These are phyloP conservation scores for Pseudozyma tsukubaensis DNA, from an alignment of 1,284 basidiomycete genomes.

Conservation along the genomic window DNA sequence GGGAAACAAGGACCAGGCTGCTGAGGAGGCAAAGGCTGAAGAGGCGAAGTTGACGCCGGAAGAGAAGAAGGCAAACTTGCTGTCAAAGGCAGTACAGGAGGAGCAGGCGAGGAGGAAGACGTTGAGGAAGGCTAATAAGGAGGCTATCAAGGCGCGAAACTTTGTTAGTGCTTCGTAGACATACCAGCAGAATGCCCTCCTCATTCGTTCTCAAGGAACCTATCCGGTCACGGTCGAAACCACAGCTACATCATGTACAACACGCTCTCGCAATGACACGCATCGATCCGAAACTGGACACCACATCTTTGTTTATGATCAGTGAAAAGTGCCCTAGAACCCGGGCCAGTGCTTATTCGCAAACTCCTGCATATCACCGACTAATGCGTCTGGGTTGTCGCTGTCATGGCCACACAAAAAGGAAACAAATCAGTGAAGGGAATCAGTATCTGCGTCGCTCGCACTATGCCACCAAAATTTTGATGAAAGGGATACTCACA, in stretches of 20 bases:
- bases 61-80: conserved; percentile 7
- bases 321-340: conserved; percentile 3
- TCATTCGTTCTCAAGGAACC: neutral
- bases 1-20: neutral
- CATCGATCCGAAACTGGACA: too few relatives aligned
- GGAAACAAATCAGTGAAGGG: neutral
- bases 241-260: neutral
- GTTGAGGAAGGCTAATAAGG: conserved; percentile 57
- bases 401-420: conserved; percentile 3
- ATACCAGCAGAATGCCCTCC: too few relatives aligned
- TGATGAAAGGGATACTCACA: conserved; percentile 35
- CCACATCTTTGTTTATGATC: too few relatives aligned
- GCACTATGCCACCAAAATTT: neutral
- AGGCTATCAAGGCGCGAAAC: conserved; percentile 62
- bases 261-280: too few relatives aligned
- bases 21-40: conserved; percentile 2
- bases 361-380: conserved; percentile 51
- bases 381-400: conserved; percentile 47
- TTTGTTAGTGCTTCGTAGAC: conserved; percentile 60
- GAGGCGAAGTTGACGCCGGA: conserved; percentile 7
- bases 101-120: conserved; percentile 42
- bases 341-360: conserved; percentile 44
- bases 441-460: neutral
- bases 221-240: neutral
- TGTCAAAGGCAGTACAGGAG: conserved; percentile 30